Conservation (phyloP, 495 filamentous ascomycete genomes). For the Saxophila tyrrhenica region DNA sequence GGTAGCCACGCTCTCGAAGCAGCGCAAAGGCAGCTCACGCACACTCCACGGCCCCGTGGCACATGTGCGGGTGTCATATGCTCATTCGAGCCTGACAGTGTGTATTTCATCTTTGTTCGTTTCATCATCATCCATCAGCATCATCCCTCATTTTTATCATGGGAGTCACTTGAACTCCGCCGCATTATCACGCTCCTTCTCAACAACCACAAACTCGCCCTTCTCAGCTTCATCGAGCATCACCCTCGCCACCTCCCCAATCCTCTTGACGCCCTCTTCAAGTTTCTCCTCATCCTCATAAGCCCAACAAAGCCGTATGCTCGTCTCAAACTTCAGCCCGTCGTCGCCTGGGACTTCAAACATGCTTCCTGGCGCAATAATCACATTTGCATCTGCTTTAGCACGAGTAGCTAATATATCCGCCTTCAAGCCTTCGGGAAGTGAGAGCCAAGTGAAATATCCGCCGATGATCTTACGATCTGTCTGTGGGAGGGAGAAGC, state of each 20-base stretch:
- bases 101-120: neutral
- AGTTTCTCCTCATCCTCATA: constrained; percentile 62
- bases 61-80: neutral
- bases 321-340: constrained; percentile 38
- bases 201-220: neutral
- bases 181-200: neutral
- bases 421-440: constrained; percentile 44
- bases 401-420: constrained; percentile 44
- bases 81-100: no score
- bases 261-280: constrained; percentile 53
- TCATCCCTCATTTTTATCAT: no score
- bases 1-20: neutral
- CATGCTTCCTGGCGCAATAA: constrained; percentile 50
- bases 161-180: constrained; percentile 1
- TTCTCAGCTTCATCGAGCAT: constrained; percentile 21
- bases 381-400: constrained; percentile 45
- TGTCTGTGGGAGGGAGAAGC: constrained; percentile 38
- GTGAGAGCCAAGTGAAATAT: constrained; percentile 68
- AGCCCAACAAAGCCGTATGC: constrained; percentile 59
- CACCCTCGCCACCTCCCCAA: constrained; percentile 39
- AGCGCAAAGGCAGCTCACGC: neutral
- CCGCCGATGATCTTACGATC: constrained; percentile 46
- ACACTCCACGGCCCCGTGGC: neutral
- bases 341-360: constrained; percentile 56
- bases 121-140: no score